Evolutionary conservation across 139 green algal species (phyloP).

Genomic region (Chlorella vulgaris): DNA sequence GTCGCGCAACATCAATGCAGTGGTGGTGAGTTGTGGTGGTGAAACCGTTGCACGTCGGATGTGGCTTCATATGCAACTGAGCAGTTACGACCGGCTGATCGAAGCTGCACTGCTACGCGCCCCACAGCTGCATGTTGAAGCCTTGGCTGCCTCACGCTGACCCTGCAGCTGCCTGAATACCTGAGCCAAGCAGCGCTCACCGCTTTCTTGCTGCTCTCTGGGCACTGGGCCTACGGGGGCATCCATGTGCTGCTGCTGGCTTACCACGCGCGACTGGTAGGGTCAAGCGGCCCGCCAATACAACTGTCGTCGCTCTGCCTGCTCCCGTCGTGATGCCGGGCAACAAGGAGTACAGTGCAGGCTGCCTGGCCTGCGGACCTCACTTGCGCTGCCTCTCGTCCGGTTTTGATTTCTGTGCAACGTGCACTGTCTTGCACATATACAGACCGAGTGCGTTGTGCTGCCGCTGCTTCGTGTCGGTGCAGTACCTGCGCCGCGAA

Average conservation of each 20-base stretch:
- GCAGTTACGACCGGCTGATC: no score
- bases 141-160: neutral
- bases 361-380: neutral
- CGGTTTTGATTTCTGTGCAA: neutral
- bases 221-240: conserved; percentile 62
- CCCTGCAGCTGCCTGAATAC: conserved; percentile 60
- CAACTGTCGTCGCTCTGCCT: no score
- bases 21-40: conserved; percentile 56
- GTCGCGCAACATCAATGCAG: conserved; percentile 67
- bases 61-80: no score
- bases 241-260: conserved; percentile 46
- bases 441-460: no score
- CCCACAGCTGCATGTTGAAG: neutral
- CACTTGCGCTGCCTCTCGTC: neutral
- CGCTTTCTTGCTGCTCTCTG: conserved; percentile 54
- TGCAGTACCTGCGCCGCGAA: conserved; percentile 21
- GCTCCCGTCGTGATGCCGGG: no score
- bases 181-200: conserved; percentile 45
- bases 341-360: no score
- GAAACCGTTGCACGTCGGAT: no score
- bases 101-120: neutral
- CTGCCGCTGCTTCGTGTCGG: neutral
- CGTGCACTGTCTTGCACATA: no score
- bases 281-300: no score
- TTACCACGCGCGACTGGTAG: conserved; percentile 48